These are phyloP conservation scores for Kondoa subrosea DNA, from an alignment of 768 basidiomycete species.

Conservation along the genomic window DNA sequence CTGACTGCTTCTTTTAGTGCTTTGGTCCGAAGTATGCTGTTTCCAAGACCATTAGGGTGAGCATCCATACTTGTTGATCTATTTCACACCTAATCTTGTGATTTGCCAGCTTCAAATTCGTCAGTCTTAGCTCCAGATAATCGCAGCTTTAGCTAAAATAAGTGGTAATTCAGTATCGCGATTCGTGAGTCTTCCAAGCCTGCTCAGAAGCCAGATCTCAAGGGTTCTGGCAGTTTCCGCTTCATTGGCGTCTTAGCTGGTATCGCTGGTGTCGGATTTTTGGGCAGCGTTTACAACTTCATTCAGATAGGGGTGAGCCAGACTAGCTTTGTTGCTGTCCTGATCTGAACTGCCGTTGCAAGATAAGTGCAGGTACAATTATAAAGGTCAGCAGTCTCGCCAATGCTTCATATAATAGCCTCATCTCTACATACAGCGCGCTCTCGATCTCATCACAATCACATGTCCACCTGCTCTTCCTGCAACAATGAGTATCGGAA, in stretches of 20 bases:
- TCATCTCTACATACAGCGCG: conserved; percentile 42
- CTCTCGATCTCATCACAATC: conserved; percentile 85
- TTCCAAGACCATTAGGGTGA: conserved; percentile 81
- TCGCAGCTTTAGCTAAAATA: not conserved
- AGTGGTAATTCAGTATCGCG: conserved; percentile 2
- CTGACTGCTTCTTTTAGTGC: too few relatives aligned
- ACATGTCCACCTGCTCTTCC: conserved; percentile 95
- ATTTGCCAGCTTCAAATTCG: conserved; percentile 62
- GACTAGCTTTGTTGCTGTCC: not conserved
- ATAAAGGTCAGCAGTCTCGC: conserved; percentile 40
- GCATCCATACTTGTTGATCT: not conserved
- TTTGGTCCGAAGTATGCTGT: conserved; percentile 88
- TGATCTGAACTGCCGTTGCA: conserved; percentile 10
- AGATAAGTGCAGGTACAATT: conserved; percentile 84
- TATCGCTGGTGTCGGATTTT: conserved; percentile 81
- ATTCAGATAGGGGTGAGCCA: conserved; percentile 61
- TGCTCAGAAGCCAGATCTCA: not conserved
- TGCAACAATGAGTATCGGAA: conserved; percentile 91
- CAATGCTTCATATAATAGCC: too few relatives aligned
- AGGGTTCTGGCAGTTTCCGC: conserved; percentile 17
- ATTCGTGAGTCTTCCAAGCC: not conserved
- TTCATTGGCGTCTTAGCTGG: conserved; percentile 83
- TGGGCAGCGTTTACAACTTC: conserved; percentile 80
- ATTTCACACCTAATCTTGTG: not conserved
- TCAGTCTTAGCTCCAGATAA: conserved; percentile 42